Base-by-base conservation (phyloP, 768 basidiomycete genomes). In the Roridomyces roridus region DNA sequence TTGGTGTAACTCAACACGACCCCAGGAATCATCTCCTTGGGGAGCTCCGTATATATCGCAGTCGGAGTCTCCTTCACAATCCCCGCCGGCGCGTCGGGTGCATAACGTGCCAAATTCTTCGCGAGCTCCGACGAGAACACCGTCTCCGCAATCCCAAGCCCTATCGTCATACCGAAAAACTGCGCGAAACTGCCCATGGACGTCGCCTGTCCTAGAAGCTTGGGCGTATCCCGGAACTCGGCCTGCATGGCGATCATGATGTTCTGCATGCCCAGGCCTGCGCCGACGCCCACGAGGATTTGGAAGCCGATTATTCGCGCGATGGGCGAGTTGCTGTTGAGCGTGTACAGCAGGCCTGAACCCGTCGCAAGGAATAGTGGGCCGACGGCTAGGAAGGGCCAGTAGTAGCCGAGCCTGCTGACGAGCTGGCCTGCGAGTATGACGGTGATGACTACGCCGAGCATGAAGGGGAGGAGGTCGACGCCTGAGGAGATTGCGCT, bases 211-310 rank as follows among this genome's bases (percentile, higher is more conserved):
- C 42, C 46, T 2, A 65, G 49, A 6, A 60, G 46, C 9, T 20
- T 26, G 3, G 55, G 55, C 34, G 18, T 5, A 29, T 35, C 25
- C 23, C 24, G 25, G 8, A 63, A 63, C 46, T 63, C 62, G 45
- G 57, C 60, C 45, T 65, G 63, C 5, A 64, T 58, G 21, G 65
- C 65, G 31, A 66, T 25, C 28, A 66, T n/a, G 3, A 54, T 23
- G 49, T 66, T 66, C 29, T 66, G 63, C 59, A 64, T 59, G 37
- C 56, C 57, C 44, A 64, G 43, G 12, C 65, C 65, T 4, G 50
- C 56, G 46, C 63, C 63, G 29, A 62, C 15, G 21, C 57, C 64
- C 12, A 41, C 51, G 40, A 64, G 44, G 44, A 61, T 64, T 31
- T 64, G 63, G 42, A 64, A 60, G 23, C 59, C 59, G 47, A 55